A percentile compares a stretch with the other conserved stretches of the same genome.
phyloP scores from a whole-genome alignment of 257 asterid genomes.

The Scutellaria barbata region DNA sequence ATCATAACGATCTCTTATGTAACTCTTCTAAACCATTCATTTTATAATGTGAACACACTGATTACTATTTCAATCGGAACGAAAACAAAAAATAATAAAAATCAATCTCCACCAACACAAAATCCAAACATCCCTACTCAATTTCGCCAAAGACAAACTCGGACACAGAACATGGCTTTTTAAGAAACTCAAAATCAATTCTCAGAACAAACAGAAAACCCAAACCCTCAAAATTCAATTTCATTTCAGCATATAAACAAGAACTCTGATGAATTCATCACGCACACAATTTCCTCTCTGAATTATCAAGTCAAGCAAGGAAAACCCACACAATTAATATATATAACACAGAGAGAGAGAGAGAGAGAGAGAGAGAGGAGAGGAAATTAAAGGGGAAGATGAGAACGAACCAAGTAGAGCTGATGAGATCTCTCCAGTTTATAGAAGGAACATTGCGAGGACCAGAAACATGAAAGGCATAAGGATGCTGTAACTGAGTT shows the following conservation, averaged over 20 bases:
- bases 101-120: background rate
- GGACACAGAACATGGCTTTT: slow-evolving; percentile 24
- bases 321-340: background rate
- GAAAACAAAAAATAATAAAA: background rate
- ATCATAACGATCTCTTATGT: background rate
- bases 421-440: slow-evolving; percentile 75
- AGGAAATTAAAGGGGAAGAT: too few species aligned
- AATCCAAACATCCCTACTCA: background rate
- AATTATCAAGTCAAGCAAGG: background rate
- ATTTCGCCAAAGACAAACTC: slow-evolving; percentile 14
- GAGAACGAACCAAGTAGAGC: slow-evolving; percentile 64
- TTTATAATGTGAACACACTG: background rate
- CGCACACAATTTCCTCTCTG: background rate
- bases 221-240: background rate
- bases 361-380: background rate
- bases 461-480: slow-evolving; percentile 79
- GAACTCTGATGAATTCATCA: too few species aligned
- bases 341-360: background rate
- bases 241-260: background rate
- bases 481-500: slow-evolving; percentile 54
- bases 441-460: slow-evolving; percentile 76
- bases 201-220: background rate
- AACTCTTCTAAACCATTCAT: background rate
- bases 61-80: background rate
- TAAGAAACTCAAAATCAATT: slow-evolving; percentile 2